Base-by-base conservation (phyloP, 805 yeast species). In the Kodamaea hsintzibuensis region DNA sequence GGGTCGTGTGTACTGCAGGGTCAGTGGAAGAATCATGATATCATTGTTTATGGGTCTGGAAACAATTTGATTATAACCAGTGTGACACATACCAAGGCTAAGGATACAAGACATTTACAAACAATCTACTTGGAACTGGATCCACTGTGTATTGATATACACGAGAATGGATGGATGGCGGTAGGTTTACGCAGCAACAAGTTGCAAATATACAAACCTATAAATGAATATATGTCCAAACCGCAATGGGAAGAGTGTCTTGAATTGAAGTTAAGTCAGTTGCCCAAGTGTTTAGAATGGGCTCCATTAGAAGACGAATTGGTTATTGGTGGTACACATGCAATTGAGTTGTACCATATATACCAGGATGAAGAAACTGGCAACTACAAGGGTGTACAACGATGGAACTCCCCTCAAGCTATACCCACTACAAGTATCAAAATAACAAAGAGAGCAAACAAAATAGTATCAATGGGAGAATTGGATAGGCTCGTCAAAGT, bases 31-130 rank as follows among this genome's bases (percentile, higher is more conserved):
- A 76, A 77, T 9, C 83, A 82, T 55, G 80, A 83, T 50, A 69
- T 91, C 1, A 70, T 88, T 35, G 84, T 84, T 1, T 93, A 93
- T 66, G 88, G 91, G 54, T 89, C 97, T 0, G 98, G 97, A 0
- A 91, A 91, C 70, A 91, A 90, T 66, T 74, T 93, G 59, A 88
- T 93, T 35, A 79, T 76, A 50, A 60, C 65, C 19, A 56, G 68
- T 10, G 57, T 52, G 14, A 53, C 57, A 18, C 44, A 19, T 27
- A 35, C 12, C 37, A 14, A 33, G 33, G 2, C 18, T 18, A 40
- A 38, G 16, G 45, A 51, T 16, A 18, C 42, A 6, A 38, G 49
- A 50, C 25, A 51, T 56, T 70, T 91, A 14, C 98, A 93, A 68
- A 91, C 97, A 0, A 72, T 91, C 1, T 88, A 88, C 60, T 73